A percentile compares a stretch with the other conserved stretches of the same genome.
These are phyloP conservation scores for Vitis hybrid DNA, from an alignment of 177 flowering plant genomes.

Conservation along the genomic window DNA sequence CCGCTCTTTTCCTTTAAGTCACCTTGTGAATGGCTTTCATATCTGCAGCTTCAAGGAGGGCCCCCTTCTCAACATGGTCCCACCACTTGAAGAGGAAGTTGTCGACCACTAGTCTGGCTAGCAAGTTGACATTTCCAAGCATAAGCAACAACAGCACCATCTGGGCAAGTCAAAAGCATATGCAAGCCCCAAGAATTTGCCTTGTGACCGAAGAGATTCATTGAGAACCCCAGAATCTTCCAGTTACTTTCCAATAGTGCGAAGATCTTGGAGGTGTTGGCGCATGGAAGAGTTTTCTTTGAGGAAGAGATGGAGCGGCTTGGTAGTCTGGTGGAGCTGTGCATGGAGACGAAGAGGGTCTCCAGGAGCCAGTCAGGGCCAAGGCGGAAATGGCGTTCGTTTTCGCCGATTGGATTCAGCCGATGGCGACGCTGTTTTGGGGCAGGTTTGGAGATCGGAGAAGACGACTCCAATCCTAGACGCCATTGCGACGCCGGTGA, in stretches of 20 bases:
- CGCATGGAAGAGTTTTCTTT: constrained; percentile 80
- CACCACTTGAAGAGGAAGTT: too few relatives aligned
- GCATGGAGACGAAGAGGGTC: constrained; percentile 63
- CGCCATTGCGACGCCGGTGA: too few relatives aligned
- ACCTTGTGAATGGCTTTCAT: too few relatives aligned
- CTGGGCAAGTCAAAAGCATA: constrained; percentile 98
- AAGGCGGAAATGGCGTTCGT: too few relatives aligned
- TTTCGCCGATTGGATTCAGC: too few relatives aligned
- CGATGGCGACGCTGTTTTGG: too few relatives aligned
- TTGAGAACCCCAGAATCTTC: constrained; percentile 86
- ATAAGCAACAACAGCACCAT: constrained; percentile 98
- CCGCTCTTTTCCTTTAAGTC: too few relatives aligned
- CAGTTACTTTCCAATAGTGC: constrained; percentile 80
- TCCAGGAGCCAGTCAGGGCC: constrained; percentile 92
- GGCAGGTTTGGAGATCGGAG: too few relatives aligned
- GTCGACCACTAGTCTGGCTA: constrained; percentile 99
- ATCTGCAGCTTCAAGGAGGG: too few relatives aligned
- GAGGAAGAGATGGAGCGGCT: constrained; percentile 50
- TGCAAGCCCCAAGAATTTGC: constrained; percentile 99
- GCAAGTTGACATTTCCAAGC: constrained; percentile 99
- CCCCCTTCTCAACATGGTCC: too few relatives aligned
- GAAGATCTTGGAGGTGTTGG: too few relatives aligned
- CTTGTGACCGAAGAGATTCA: constrained; percentile 74
- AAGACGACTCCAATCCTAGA: too few relatives aligned
- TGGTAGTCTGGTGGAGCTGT: constrained; percentile 51